Evolutionary conservation across 1,284 basidiomycete genomes (phyloP), one percentile per base, ranked within the genome.

Genomic region (Tilletia horrida): DNA sequence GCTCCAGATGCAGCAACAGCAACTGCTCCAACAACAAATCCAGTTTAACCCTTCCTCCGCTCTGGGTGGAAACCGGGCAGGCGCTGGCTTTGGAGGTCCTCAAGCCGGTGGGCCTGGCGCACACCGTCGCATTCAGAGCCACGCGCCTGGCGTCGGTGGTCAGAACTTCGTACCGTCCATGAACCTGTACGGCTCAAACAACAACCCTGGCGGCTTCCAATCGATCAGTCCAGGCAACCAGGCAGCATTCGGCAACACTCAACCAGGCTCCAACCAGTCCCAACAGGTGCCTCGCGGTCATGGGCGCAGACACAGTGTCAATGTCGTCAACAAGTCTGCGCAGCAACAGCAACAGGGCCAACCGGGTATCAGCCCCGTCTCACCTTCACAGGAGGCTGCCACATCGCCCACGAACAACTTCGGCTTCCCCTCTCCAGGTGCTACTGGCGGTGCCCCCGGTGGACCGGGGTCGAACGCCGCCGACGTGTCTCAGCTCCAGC

Each of bases 251-350:
- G 35, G 63, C 47, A 16, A 42, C 16, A 27, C 23, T 8, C 44
- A 70, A 71, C 66, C 42, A 73, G 25, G 70, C 67, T 29, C 63
- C 69, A 43, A 50, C 57, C 40, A 65, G 65, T 44, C 45, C 61
- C 52, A 55, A 64, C 55, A 47, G 6, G 68, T 75, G 16, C 80
- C 82, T 7, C 88, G 89, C 71, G 91, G 91, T 31, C 95, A 98
- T 81, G 90, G 91, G 61, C 87, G 95, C 66, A 87, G 95, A 71
- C 94, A 97, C 84, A 95, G 92, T 75, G 91, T 96, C 72, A 97
- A 95, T 76, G 91, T 95, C 48, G 77, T 82, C 73, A 83, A 82
- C 78, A 82, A 83, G 71, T 70, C 80, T 44, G 80, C 71, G n/a
- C 70, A 72, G 67, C 70, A 69, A 29, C 72, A 71, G 63, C 72